Evolutionary conservation across 2,329 filamentous ascomycete genomes (phyloP).

Genomic region (Apiospora kogelbergensis): DNA sequence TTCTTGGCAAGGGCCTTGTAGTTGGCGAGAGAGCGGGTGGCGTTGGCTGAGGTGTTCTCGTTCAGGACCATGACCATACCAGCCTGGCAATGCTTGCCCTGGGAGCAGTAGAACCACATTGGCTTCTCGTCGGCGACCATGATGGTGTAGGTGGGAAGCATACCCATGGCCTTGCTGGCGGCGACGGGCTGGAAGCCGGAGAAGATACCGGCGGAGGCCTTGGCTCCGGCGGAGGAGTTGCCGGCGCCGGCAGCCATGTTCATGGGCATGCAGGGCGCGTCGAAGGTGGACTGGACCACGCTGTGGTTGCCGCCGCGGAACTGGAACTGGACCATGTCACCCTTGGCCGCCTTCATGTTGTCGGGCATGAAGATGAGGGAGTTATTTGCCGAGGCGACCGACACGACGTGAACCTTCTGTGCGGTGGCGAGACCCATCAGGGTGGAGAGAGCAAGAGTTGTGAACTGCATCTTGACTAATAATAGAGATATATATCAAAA

Average conservation of each 20-base stretch:
- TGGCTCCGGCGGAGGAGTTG: neutral
- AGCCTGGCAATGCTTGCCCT: slow-evolving; percentile 70
- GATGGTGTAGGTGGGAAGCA: slow-evolving; percentile 69
- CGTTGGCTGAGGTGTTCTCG: slow-evolving; percentile 56
- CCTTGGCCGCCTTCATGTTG: slow-evolving; percentile 61
- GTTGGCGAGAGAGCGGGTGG: slow-evolving; percentile 48
- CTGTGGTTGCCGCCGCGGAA: slow-evolving; percentile 73
- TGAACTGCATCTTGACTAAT: slow-evolving; percentile 51
- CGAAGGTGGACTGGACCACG: slow-evolving; percentile 75
- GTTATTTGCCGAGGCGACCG: slow-evolving; percentile 58
- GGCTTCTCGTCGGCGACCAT: slow-evolving; percentile 68
- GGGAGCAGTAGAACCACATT: slow-evolving; percentile 78
- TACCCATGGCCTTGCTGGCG: slow-evolving; percentile 46
- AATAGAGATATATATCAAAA: slow-evolving; percentile 20
- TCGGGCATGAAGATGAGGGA: slow-evolving; percentile 65
- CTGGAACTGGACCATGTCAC: slow-evolving; percentile 67
- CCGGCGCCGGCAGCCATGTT: slow-evolving; percentile 45
- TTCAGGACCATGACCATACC: slow-evolving; percentile 80
- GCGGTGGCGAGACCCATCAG: slow-evolving; percentile 44
- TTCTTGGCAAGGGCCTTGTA: slow-evolving; percentile 44
- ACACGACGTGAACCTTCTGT: slow-evolving; percentile 59
- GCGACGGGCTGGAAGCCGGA: slow-evolving; percentile 65
- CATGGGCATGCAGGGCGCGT: slow-evolving; percentile 67
- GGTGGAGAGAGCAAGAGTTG: slow-evolving; percentile 45
- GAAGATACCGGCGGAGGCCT: slow-evolving; percentile 54